Percentiles rank a stretch among this genome's conserved stretches.
Evolutionary conservation across 2,329 filamentous ascomycete genomes (phyloP).

Genomic region (Fusarium fujikuroi): DNA sequence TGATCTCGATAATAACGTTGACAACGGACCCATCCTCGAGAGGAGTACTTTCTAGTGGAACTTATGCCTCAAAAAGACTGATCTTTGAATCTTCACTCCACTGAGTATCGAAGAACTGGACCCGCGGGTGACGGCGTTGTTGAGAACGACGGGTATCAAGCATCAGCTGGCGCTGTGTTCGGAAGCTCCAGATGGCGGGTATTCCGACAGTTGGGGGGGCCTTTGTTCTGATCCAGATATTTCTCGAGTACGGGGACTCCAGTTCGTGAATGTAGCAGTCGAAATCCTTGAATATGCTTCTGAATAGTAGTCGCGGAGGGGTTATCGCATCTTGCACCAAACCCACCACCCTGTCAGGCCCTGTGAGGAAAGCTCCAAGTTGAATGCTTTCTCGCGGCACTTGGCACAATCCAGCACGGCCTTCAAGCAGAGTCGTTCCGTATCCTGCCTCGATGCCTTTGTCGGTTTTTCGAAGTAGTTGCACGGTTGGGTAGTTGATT

Average conservation of each 20-base stretch:
- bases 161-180: background rate
- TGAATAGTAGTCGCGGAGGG: background rate
- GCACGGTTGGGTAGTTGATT: too few relatives aligned
- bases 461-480: too few relatives aligned
- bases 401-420: too few relatives aligned
- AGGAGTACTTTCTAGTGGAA: background rate
- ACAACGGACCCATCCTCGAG: background rate
- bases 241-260: rapidly evolving
- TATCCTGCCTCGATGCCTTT: too few relatives aligned
- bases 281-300: background rate
- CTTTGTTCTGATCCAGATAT: background rate
- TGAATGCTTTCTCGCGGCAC: too few relatives aligned
- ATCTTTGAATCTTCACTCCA: background rate
- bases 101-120: background rate
- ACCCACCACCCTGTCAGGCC: too few relatives aligned
- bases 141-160: background rate
- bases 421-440: too few relatives aligned
- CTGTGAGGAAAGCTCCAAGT: too few relatives aligned
- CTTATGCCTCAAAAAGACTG: background rate
- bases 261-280: background rate
- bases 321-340: background rate
- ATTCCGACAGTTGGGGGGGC: background rate
- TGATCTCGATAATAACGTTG: background rate
- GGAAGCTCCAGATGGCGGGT: background rate
- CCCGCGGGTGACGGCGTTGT: background rate